Conservation (phyloP, 352 stramenopile genomes). For the Phytophthora aleatoria region DNA sequence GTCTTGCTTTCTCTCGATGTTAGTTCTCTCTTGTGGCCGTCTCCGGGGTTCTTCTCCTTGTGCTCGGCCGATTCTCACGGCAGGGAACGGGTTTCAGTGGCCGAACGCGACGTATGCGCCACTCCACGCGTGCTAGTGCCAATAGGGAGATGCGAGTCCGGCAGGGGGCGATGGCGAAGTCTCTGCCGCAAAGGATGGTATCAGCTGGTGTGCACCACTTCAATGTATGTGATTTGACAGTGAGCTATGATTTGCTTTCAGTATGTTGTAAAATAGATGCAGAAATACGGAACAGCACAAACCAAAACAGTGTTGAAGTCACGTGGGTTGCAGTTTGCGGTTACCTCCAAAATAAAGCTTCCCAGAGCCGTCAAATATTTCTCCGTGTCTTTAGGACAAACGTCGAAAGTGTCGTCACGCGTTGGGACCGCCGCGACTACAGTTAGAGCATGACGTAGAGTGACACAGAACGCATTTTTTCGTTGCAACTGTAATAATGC, state of each 20-base stretch:
- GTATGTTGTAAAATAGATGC: background rate
- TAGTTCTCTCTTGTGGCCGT: background rate
- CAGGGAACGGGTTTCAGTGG: conserved; percentile 12
- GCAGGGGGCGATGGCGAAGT: conserved; percentile 18
- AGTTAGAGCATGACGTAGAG: no score
- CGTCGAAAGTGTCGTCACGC: conserved; percentile 1
- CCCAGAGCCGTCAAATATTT: background rate
- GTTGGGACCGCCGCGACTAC: background rate
- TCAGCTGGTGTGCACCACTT: conserved; percentile 16
- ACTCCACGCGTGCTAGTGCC: conserved; percentile 8
- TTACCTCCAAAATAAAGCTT: background rate
- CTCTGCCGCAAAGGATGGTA: conserved; percentile 33
- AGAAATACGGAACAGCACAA: background rate
- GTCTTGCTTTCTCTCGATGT: background rate
- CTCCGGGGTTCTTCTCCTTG: conserved; percentile 1
- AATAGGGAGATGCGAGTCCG: conserved; percentile 21
- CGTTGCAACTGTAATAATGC: no score
- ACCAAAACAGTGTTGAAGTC: background rate
- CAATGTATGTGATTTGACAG: conserved; percentile 12
- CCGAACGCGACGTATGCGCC: conserved; percentile 7
- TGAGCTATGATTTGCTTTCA: background rate
- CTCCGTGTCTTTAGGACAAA: background rate
- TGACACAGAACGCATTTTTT: no score
- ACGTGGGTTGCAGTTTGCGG: no score
- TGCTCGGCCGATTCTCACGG: background rate